A percentile compares a stretch with the other conserved stretches of the same genome.
phyloP scores from a whole-genome alignment of 306 rosid species.

The Vigna radiata region DNA sequence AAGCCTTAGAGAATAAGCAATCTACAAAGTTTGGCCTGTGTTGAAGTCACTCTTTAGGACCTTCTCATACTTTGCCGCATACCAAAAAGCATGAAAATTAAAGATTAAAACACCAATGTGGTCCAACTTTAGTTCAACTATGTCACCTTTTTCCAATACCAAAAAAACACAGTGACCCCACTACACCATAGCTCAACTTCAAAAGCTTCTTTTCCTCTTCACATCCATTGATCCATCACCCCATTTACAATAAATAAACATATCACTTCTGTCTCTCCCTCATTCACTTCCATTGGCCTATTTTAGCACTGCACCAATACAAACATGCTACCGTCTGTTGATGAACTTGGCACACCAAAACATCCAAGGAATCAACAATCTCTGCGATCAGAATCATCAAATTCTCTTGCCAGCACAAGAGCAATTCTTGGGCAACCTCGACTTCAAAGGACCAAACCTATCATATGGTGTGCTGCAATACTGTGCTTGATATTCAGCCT shows the following conservation, averaged over 20 bases:
- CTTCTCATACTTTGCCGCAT: constrained; percentile 47
- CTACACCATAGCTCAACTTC: constrained; percentile 53
- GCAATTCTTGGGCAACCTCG: constrained; percentile 49
- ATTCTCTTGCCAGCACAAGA: constrained; percentile 32
- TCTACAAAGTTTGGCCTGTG: constrained; percentile 36
- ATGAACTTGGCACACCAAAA: constrained; percentile 53
- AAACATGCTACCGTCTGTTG: constrained; percentile 59
- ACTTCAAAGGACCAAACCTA: constrained; percentile 71
- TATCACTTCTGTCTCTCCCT: constrained; percentile 32
- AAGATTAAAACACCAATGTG: constrained; percentile 49
- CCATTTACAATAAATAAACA: constrained; percentile 41
- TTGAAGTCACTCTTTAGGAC: constrained; percentile 33
- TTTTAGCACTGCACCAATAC: constrained; percentile 5
- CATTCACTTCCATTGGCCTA: constrained; percentile 31
- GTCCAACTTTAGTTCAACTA: constrained; percentile 55
- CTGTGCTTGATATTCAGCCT: constrained; percentile 83
- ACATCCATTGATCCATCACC: constrained; percentile 44
- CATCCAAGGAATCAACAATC: constrained; percentile 39
- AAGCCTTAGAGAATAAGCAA: constrained; percentile 41
- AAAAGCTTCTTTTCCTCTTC: constrained; percentile 64
- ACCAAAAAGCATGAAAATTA: constrained; percentile 57
- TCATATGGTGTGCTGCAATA: constrained; percentile 75
- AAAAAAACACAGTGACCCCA: constrained; percentile 54
- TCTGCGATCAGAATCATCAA: constrained; percentile 36
- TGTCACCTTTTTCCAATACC: constrained; percentile 54